phyloP scores from a whole-genome alignment of 2,329 filamentous ascomycete genomes.

The Didymella arachidicola region DNA sequence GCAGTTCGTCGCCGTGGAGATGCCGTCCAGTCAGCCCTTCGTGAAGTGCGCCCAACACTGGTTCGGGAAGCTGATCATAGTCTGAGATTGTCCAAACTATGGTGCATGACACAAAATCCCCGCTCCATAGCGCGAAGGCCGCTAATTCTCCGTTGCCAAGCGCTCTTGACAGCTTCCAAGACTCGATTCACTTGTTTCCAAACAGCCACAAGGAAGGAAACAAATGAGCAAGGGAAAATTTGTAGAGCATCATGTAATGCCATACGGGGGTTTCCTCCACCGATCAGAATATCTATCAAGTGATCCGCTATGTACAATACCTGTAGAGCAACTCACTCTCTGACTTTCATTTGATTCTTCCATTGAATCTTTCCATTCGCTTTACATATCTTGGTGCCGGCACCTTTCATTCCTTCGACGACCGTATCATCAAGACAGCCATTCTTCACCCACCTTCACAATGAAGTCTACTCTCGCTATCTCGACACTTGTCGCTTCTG shows the following conservation, averaged over 20 bases:
- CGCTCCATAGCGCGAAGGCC: constrained; percentile 1
- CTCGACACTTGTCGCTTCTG: constrained; percentile 26
- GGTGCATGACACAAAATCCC: constrained; percentile 5
- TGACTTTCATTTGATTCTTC: constrained; percentile 5
- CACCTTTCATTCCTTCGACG: constrained; percentile 2
- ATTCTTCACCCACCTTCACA: not conserved
- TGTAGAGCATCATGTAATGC: not conserved
- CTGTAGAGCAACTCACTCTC: not conserved
- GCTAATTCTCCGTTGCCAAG: constrained; percentile 10
- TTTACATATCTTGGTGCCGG: constrained; percentile 17
- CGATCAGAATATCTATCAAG: constrained; percentile 1
- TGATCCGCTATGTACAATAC: not conserved
- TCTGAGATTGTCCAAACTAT: not conserved
- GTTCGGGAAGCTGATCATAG: not conserved
- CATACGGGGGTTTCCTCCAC: not conserved
- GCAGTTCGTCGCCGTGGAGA: not conserved
- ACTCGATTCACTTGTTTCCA: constrained; percentile 13
- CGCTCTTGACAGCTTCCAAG: constrained; percentile 2
- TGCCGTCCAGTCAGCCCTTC: too few species aligned
- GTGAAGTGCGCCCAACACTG: too few species aligned
- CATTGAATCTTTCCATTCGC: constrained; percentile 4
- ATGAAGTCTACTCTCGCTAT: constrained; percentile 34
- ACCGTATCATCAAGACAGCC: not conserved
- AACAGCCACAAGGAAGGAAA: constrained; percentile 10
- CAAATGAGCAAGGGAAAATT: constrained; percentile 10